A percentile compares a stretch with the other conserved stretches of the same genome.
phyloP scores from a whole-genome alignment of 2,329 filamentous ascomycete species.

The Colletotrichum tanaceti region DNA sequence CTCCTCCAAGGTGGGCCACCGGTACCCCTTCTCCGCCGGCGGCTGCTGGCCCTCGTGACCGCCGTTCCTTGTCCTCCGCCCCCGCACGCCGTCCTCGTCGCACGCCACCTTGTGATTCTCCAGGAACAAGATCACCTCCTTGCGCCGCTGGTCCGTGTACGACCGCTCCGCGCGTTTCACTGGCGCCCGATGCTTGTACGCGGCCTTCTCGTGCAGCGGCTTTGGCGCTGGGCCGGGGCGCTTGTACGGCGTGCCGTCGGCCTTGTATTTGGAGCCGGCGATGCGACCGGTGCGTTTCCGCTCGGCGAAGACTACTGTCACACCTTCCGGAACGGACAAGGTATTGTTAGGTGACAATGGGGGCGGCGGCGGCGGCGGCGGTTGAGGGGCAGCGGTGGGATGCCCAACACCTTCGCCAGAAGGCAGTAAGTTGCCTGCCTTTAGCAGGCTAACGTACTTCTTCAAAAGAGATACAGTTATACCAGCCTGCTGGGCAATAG shows the following conservation, averaged over 20 bases:
- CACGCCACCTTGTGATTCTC: slow-evolving; percentile 16
- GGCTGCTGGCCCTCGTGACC: slow-evolving; percentile 7
- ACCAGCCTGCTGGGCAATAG: too few species aligned
- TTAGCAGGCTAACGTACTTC: too few species aligned
- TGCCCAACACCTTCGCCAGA: too few species aligned
- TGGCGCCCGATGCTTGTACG: slow-evolving; percentile 1
- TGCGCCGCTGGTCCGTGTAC: slow-evolving; percentile 14
- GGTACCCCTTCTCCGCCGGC: slow-evolving; percentile 7
- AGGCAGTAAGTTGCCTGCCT: too few species aligned
- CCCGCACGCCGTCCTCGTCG: slow-evolving; percentile 5
- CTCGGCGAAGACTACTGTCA: slow-evolving; percentile 20
- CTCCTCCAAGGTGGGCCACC: slow-evolving; percentile 18
- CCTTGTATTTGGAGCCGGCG: slow-evolving; percentile 20
- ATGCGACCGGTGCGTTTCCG: slow-evolving; percentile 13
- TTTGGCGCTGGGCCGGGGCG: slow-evolving; percentile 18
- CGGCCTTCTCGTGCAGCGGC: slow-evolving; percentile 10
- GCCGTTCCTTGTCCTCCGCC: slow-evolving; percentile 3
- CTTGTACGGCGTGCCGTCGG: slow-evolving; percentile 26
- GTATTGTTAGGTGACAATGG: too few species aligned
- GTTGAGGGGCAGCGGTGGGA: neutral
- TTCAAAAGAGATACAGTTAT: too few species aligned
- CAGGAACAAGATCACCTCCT: slow-evolving; percentile 15
- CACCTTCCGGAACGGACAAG: slow-evolving; percentile 3
- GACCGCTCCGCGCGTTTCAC: slow-evolving; percentile 10
- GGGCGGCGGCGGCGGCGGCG: neutral